Evolutionary conservation across 2,329 filamentous ascomycete species (phyloP).

Genomic region (Alternaria arbusti): DNA sequence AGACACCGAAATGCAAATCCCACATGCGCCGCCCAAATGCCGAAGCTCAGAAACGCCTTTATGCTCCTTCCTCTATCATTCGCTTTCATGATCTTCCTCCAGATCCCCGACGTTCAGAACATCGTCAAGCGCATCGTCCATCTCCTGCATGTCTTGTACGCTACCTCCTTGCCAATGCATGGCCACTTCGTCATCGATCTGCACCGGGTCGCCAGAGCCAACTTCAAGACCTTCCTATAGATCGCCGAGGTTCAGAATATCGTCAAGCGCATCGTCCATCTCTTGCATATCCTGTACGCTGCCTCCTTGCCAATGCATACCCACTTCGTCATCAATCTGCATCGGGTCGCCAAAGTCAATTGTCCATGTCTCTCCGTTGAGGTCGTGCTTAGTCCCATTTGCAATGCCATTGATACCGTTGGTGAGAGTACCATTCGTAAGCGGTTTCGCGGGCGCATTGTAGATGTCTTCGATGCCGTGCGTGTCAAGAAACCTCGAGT

Average conservation of each 20-base stretch:
- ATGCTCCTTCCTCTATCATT: neutral
- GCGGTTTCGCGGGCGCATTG: conserved; percentile 3
- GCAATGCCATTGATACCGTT: conserved; percentile 17
- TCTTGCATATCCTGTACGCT: conserved; percentile 37
- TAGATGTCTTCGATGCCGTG: conserved; percentile 38
- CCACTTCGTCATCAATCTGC: conserved; percentile 38
- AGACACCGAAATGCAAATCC: conserved; percentile 11
- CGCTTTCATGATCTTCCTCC: neutral
- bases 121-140: conserved; percentile 35
- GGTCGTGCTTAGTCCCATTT: conserved; percentile 9
- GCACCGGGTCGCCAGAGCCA: conserved; percentile 29
- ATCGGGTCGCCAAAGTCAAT: conserved; percentile 33
- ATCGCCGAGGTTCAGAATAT: conserved; percentile 41
- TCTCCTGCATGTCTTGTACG: conserved; percentile 31
- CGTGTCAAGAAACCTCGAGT: conserved; percentile 70
- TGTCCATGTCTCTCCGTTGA: conserved; percentile 16
- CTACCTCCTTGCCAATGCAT: conserved; percentile 49
- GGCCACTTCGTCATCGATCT: conserved; percentile 39
- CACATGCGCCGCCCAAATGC: conserved; percentile 3
- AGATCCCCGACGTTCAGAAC: conserved; percentile 28
- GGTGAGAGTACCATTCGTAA: conserved; percentile 9
- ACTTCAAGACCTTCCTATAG: conserved; percentile 9
- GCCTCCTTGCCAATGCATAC: conserved; percentile 49
- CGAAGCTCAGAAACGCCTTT: neutral
- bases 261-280: conserved; percentile 49